These are phyloP conservation scores for Penstemon eatonii DNA, from an alignment of 257 asterid genomes.

Conservation along the genomic window DNA sequence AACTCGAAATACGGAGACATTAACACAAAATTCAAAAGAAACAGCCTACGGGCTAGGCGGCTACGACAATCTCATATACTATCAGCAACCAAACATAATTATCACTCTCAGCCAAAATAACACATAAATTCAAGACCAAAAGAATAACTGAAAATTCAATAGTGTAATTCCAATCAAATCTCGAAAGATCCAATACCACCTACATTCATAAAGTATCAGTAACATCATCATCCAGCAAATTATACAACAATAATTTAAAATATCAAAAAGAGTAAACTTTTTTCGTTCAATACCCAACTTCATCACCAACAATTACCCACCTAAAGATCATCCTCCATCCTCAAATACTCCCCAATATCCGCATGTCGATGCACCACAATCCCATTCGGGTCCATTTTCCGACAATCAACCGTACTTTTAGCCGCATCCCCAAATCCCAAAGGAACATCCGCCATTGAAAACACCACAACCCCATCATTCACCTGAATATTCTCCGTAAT, in stretches of 20 bases:
- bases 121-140: background rate
- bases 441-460: conserved; percentile 83
- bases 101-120: background rate
- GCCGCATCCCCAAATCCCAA: conserved; percentile 91
- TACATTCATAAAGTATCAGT: background rate
- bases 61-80: too few relatives aligned
- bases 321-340: conserved; percentile 89
- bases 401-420: conserved; percentile 73
- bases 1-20: too few relatives aligned
- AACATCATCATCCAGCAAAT: conserved; percentile 11
- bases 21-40: background rate
- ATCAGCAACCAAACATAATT: background rate
- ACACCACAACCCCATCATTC: conserved; percentile 86
- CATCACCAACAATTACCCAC: background rate
- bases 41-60: too few relatives aligned
- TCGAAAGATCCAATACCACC: background rate
- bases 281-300: background rate
- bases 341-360: conserved; percentile 88
- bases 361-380: conserved; percentile 78
- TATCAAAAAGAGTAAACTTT: background rate
- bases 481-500: conserved; percentile 77
- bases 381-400: conserved; percentile 90
- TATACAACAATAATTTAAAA: conserved; percentile 10
- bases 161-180: background rate
- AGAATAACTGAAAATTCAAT: conserved; percentile 1